Evolutionary conservation across 2,329 filamentous ascomycete species (phyloP), one percentile per base, ranked within the genome.

Genomic region (Paecilomyces niveus): DNA sequence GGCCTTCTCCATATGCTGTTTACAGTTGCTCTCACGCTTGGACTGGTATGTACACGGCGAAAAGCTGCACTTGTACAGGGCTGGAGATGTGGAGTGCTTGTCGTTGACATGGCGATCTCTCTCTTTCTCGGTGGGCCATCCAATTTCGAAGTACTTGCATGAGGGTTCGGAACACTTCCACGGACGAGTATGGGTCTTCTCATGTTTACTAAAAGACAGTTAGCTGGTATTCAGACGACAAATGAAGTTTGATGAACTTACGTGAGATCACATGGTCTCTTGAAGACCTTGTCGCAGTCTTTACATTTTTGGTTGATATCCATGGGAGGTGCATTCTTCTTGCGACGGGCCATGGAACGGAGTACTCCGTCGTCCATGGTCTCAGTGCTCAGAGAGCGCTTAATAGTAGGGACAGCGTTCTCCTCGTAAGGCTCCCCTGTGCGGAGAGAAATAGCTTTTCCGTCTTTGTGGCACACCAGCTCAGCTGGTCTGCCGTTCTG

Each of bases 1-100:
- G 0, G 90, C 89, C 76, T 97, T 97, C 79, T 97, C 93, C 92
- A 97, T 97, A 77, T 97, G 92, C 75, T 97, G 93, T 74, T 97
- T 97, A 83, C 91, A 95, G 75, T 97, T 97, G 62, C 89, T 94
- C 78, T 96, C 89, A 59, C 92, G 88, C 81, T 97, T 97, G 10
- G 92, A 96, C 70, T 91, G 89, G 79, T 97, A 97, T 0, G 89
- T 86, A 81, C 94, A 97, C 24, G 88, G 88, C 66, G 86, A 82
- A 76, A 84, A 97, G 54, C 86, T 77, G 77, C 94, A 99, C 77
- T 90, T 86, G 75, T 86, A 96, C 78, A 95, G 86, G 51, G 86
- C 81, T 3, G 94, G 92, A 33, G 86, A 82, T 56, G 84, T 78
- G 18, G 90, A 92, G 78, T 99, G 94, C 79, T 95, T 96, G 80